Base-by-base conservation (phyloP, 306 rosid genomes). In the Begonia peltatifolia region DNA sequence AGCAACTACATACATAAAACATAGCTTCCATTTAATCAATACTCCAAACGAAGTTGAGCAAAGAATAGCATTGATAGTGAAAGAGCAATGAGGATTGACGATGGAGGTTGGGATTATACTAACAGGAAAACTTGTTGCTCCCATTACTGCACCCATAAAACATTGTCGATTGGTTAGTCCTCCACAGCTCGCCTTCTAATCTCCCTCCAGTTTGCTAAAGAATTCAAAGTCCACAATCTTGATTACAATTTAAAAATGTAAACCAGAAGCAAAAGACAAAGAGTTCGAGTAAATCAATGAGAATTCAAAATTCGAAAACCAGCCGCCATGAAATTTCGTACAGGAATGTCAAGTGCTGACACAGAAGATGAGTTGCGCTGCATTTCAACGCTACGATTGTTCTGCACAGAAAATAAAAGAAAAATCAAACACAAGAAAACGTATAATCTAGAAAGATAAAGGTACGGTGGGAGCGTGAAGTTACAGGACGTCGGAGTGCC, bases 121-220 rank as follows among this genome's bases (percentile, higher is more conserved):
- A 57, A 25, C 35, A 3, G 4, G 74, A n/a, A 57, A 89, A 80
- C 52, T 67, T 72, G 17, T 61, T 50, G 64, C 70, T 43, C 23
- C 89, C 77, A 58, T 68, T 74, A 57, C 84, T 82, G 68, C 95
- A 89, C 15, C 83, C 87, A 25, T 22, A 52, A 68, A 69, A 84
- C 50, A 55, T 52, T 18, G 69, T 46, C 4, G 90, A 80, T 48
- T 61, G 58, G 48, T 11, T 54, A 9, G 89, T 65, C 23, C 62
- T 72, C 97, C 97, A 89, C 54, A 84, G 43, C 78, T 82, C 69
- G 47, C 65, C 87, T 36, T 23, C 77, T 50, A 61, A 70, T 41
- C 76, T 58, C 13, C 65, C 75, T 69, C 81, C 83, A 54, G 46
- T 52, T 5, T 42, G 73, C 95, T 84, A 41, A 10, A 58, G 36